Percentiles rank a stretch among this genome's conserved stretches.
These are phyloP conservation scores for Fusarium heterosporum DNA, from an alignment of 2,329 filamentous ascomycete genomes.

Conservation along the genomic window DNA sequence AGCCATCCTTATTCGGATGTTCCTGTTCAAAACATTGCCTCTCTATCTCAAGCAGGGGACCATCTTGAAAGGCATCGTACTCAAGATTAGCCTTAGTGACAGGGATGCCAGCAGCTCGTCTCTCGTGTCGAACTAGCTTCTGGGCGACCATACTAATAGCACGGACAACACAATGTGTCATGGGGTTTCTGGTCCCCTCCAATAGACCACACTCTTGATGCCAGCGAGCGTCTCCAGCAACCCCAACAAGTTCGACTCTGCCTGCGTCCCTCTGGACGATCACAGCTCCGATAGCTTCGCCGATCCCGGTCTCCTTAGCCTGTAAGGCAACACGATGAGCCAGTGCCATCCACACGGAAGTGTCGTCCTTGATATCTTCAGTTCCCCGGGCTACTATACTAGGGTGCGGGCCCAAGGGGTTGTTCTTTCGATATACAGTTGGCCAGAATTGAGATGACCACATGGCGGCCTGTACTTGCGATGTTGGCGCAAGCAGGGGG, in stretches of 20 bases:
- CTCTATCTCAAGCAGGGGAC: slow-evolving; percentile 76
- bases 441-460: slow-evolving; percentile 87
- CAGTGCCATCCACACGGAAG: slow-evolving; percentile 74
- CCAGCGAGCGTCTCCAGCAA: slow-evolving; percentile 83
- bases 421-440: slow-evolving; percentile 86
- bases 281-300: slow-evolving; percentile 79
- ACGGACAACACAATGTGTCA: slow-evolving; percentile 82
- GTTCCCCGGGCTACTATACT: slow-evolving; percentile 77
- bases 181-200: slow-evolving; percentile 72
- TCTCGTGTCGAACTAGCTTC: slow-evolving; percentile 69
- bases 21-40: slow-evolving; percentile 70
- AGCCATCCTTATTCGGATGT: slow-evolving; percentile 79
- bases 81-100: slow-evolving; percentile 57
- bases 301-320: slow-evolving; percentile 67
- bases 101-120: slow-evolving; percentile 54
- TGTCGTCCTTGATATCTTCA: slow-evolving; percentile 73
- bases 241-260: slow-evolving; percentile 71
- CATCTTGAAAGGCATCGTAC: slow-evolving; percentile 75
- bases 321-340: slow-evolving; percentile 73
- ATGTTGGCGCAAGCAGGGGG: slow-evolving; percentile 79
- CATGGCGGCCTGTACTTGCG: slow-evolving; percentile 76
- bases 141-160: slow-evolving; percentile 86
- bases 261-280: slow-evolving; percentile 73
- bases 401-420: slow-evolving; percentile 86
- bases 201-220: slow-evolving; percentile 61